Evolutionary conservation across 495 filamentous ascomycete genomes (phyloP), one percentile per base, ranked within the genome.

Genomic region (Cercophora scortea): DNA sequence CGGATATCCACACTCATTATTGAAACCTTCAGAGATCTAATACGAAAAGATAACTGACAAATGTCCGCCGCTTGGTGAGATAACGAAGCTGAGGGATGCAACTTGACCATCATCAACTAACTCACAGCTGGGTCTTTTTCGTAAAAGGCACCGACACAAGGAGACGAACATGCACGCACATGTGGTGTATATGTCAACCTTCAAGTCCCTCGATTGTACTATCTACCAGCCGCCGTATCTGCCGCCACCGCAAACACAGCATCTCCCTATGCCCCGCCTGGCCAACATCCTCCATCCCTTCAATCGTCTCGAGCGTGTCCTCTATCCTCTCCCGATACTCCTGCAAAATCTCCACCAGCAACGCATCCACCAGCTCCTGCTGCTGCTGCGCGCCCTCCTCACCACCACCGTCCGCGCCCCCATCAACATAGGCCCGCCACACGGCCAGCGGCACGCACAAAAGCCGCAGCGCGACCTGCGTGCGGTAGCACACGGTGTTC

Each of bases 401-500:
- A 6, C 32, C 64, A 15, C 68, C 69, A 9, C 64, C 71, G 11
- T 71, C 65, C n/a, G 65, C 65, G 5, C 53, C 54, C 19, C 65
- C 69, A 15, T 68, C 61, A 5, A 74, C 59, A 45, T 70, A 67
- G 49, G 56, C 42, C 53, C 60, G 60, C 73, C 73, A 76, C 52
- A 67, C 54, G 7, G 50, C 53, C 11, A 53, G 35, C 6, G 61
- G 55, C 15, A 71, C 64, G 39, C 68, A 64, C 41, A 76, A 49
- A 41, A 77, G 45, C 40, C 82, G 71, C 39, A 84, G 71, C n/a
- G 84, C 87, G 17, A 87, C 80, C 61, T 87, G 78, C 6, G 88
- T 89, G 33, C 88, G 77, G 53, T 85, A 82, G 61, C 88, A 92
- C 32, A 79, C 79, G 0, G 78, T 79, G 12, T 76, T 65, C 8